Evolutionary conservation across 768 basidiomycete species (phyloP).

Genomic region (Termitomyces sp.): DNA sequence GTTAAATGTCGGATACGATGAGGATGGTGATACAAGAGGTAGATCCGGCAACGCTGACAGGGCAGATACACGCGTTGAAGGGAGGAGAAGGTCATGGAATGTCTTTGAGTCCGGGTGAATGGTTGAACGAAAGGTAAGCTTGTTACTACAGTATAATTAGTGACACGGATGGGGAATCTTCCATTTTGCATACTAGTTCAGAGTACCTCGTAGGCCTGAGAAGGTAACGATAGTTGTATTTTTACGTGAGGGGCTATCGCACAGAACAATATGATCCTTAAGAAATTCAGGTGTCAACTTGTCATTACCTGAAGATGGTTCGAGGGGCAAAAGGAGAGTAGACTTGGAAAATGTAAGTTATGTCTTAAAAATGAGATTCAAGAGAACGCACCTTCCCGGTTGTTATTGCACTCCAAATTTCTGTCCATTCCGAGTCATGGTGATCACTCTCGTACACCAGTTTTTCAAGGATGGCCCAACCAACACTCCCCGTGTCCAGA

Average conservation of each 20-base stretch:
- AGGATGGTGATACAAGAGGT: slow-evolving; percentile 30
- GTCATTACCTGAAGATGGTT: slow-evolving; percentile 44
- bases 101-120: slow-evolving; percentile 34
- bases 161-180: background rate
- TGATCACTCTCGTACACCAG: slow-evolving; percentile 44
- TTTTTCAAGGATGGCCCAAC: slow-evolving; percentile 76
- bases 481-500: slow-evolving; percentile 55
- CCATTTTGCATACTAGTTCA: slow-evolving; percentile 45
- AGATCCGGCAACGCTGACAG: slow-evolving; percentile 48
- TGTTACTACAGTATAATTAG: slow-evolving; percentile 23
- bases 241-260: slow-evolving; percentile 42
- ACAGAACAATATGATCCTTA: slow-evolving; percentile 76
- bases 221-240: slow-evolving; percentile 62
- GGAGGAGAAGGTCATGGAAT: slow-evolving; percentile 32
- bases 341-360: slow-evolving; percentile 32
- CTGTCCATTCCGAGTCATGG: slow-evolving; percentile 60
- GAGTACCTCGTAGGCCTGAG: slow-evolving; percentile 74
- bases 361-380: background rate
- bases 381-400: slow-evolving; percentile 55
- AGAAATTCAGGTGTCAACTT: slow-evolving; percentile 69
- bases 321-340: slow-evolving; percentile 72
- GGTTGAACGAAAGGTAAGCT: slow-evolving; percentile 37
- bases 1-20: slow-evolving; percentile 42
- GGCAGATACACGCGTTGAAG: slow-evolving; percentile 24
- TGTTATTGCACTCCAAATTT: slow-evolving; percentile 59